These are phyloP conservation scores for Circinella umbellata DNA, from an alignment of 371 early-diverging fungal genomes.

Conservation along the genomic window DNA sequence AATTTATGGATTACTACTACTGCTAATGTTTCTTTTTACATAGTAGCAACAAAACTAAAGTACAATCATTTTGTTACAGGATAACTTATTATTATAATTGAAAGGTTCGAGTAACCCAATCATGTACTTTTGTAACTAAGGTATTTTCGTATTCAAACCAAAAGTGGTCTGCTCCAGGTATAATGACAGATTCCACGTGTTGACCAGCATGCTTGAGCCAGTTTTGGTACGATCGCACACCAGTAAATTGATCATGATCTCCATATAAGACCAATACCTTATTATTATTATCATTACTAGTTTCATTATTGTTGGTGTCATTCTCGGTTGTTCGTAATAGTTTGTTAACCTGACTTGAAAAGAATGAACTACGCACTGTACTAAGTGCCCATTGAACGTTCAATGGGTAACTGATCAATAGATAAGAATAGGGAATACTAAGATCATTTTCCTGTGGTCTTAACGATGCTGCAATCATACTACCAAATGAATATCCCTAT, in stretches of 20 bases:
- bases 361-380: constrained; percentile 30
- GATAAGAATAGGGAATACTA: constrained; percentile 26
- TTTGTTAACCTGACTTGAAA: constrained; percentile 24
- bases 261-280: constrained; percentile 37
- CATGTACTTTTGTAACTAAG: constrained; percentile 14
- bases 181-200: constrained; percentile 1
- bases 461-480: constrained; percentile 51
- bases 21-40: background rate
- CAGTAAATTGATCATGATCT: constrained; percentile 46
- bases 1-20: background rate
- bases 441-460: background rate
- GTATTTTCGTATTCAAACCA: constrained; percentile 31
- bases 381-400: constrained; percentile 49
- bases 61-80: no score
- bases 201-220: constrained; percentile 25
- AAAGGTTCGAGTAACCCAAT: constrained; percentile 2
- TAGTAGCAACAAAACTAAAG: no score
- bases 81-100: background rate
- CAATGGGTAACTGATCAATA: constrained; percentile 47
- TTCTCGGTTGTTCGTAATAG: background rate
- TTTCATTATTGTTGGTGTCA: background rate
- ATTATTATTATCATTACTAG: no score
- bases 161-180: constrained; percentile 43
- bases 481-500: constrained; percentile 55
- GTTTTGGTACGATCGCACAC: constrained; percentile 24